These are phyloP conservation scores for Stephania japonica DNA, from an alignment of 164 flowering plant species.

Conservation along the genomic window DNA sequence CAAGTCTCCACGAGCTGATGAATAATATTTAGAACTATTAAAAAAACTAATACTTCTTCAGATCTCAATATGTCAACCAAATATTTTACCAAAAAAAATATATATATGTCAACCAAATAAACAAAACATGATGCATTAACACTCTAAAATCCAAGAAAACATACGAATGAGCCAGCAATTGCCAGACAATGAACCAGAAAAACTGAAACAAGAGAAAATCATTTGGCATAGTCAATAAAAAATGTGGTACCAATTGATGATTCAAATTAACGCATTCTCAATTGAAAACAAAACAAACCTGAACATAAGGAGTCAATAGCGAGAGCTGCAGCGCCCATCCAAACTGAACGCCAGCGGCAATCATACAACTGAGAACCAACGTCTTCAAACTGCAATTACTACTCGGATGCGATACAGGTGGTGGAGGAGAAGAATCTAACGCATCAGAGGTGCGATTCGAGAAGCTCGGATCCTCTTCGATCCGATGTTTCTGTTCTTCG, in stretches of 20 bases:
- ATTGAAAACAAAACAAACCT: slow-evolving; percentile 34
- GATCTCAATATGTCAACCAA: not conserved
- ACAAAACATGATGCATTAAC: not conserved
- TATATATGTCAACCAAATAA: not conserved
- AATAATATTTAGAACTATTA: too few species aligned
- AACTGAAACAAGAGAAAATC: not conserved
- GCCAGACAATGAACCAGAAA: too few species aligned
- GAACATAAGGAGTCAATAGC: slow-evolving; percentile 86
- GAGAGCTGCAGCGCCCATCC: slow-evolving; percentile 98
- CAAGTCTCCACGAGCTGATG: not conserved
- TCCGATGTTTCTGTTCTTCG: slow-evolving; percentile 28
- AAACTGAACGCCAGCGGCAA: slow-evolving; percentile 95
- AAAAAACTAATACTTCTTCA: not conserved
- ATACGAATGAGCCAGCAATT: too few species aligned
- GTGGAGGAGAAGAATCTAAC: not conserved
- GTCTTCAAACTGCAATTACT: slow-evolving; percentile 29
- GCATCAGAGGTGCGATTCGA: slow-evolving; percentile 14
- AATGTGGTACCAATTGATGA: not conserved
- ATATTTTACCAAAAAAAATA: too few species aligned
- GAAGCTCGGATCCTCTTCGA: slow-evolving; percentile 26
- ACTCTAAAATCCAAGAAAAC: too few species aligned
- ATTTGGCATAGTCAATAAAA: not conserved
- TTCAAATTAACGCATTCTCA: not conserved
- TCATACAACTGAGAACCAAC: slow-evolving; percentile 74
- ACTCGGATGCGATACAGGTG: not conserved